Conservation (phyloP, 345 rosid genomes). For the Streptanthus diversifolius region DNA sequence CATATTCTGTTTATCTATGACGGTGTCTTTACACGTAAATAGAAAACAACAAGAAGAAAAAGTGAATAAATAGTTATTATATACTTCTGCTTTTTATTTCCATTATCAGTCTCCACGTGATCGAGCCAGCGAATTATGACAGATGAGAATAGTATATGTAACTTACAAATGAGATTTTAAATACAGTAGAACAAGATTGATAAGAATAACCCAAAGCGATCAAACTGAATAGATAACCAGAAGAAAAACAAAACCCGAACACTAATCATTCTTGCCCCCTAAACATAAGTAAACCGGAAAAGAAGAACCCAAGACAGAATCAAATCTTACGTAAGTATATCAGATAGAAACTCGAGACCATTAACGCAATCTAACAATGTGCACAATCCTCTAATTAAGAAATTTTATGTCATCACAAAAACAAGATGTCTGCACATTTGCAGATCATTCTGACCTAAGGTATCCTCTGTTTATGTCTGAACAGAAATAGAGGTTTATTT, state of each 20-base stretch:
- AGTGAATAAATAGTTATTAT: neutral
- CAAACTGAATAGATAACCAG: neutral
- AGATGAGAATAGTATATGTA: neutral
- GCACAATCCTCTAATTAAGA: neutral
- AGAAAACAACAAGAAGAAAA: neutral
- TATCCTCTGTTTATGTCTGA: too few relatives aligned
- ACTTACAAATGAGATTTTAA: neutral
- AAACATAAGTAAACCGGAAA: neutral
- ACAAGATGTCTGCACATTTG: neutral
- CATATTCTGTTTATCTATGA: neutral
- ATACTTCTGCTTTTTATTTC: neutral
- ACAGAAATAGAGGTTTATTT: neutral
- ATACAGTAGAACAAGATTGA: neutral
- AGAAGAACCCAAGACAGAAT: neutral
- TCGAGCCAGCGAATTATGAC: neutral
- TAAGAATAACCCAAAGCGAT: too few relatives aligned
- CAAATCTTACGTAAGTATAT: too few relatives aligned
- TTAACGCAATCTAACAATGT: neutral
- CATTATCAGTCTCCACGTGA: neutral
- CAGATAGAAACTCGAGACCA: neutral
- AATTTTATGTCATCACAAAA: neutral
- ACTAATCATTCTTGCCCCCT: neutral
- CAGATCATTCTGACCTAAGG: too few relatives aligned
- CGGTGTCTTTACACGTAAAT: conserved; percentile 2
- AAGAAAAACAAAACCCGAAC: neutral